Base-by-base conservation (phyloP, 257 asterid species). In the Prunella vulgaris region DNA sequence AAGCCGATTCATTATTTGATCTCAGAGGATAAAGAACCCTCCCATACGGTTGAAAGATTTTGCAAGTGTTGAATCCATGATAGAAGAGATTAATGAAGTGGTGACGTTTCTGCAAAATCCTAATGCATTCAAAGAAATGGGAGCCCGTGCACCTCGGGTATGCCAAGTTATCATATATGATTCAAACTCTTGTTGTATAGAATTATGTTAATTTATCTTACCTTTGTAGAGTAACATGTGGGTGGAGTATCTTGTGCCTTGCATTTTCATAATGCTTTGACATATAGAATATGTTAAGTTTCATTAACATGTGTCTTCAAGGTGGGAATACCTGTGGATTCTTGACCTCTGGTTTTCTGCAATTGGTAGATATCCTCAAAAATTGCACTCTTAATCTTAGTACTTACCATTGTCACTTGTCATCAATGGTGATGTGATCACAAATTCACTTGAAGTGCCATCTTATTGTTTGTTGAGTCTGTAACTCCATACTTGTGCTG, bases 131-230 rank as follows among this genome's bases (percentile, higher is more conserved):
- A 92, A 89, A 83, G 97, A 91, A 76, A 91, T 91, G 96, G 99
- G 99, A 82, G 99, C 99, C 81, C 93, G 97, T 80, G 96, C 99
- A 68, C 99, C 99, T 20, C 86, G 94, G 96, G 99, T 93, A 87
- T 82, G 91, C 69, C 49, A 30, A 32, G 71, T 72, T 57, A 44
- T 68, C 48, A 52, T 32, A 67, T 68, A 22, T 35, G 69, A 58
- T 56, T 33, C 35, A 49, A 56, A 58, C 63, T 73, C 49, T 70
- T 70, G 69, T 68, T 42, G 72, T 24, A 35, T 37, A 44, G 21
- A 62, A 52, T 44, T 27, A 35, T 18, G 59, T n/a, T 51, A 21
- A 10, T 21, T 38, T 63, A 15, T 46, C 66, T 58, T 73, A 30
- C 54, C 49, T 51, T 35, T 66, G 71, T 27, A 54, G 74, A 63